Percentiles rank a stretch among this genome's conserved stretches.
Conservation (phyloP, 176 grass and related monocot genomes). For the Lolium rigidum region DNA sequence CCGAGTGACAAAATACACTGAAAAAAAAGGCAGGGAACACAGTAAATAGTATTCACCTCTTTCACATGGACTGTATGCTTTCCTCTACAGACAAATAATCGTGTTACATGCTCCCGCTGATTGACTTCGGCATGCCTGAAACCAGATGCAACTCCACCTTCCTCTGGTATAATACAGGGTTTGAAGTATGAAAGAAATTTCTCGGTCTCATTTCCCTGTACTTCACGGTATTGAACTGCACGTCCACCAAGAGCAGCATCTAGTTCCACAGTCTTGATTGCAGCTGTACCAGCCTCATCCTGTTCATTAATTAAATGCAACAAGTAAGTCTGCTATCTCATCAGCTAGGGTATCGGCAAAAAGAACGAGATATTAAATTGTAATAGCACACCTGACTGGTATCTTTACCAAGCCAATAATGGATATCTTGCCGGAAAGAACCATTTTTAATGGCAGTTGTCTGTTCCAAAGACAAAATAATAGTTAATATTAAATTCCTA, state of each 20-base stretch:
- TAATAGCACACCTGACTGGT: constrained; percentile 77
- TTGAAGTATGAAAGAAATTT: constrained; percentile 99
- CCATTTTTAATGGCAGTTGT: constrained; percentile 87
- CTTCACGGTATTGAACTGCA: constrained; percentile 96
- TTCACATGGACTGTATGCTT: constrained; percentile 99
- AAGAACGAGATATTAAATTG: constrained; percentile 22
- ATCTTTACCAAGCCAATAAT: constrained; percentile 99
- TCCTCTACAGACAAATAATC: constrained; percentile 96
- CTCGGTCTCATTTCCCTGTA: constrained; percentile 94
- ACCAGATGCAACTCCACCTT: constrained; percentile 88
- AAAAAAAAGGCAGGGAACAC: constrained; percentile 4
- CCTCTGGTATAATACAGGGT: constrained; percentile 96
- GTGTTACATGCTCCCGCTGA: constrained; percentile 67
- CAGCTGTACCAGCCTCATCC: constrained; percentile 96
- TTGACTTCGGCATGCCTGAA: constrained; percentile 84
- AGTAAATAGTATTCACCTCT: constrained; percentile 62
- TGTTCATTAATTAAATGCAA: constrained; percentile 54
- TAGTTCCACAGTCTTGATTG: constrained; percentile 93
- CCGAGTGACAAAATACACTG: constrained; percentile 11
- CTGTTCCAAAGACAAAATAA: constrained; percentile 54
- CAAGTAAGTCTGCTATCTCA: constrained; percentile 29
- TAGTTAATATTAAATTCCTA: constrained; percentile 15
- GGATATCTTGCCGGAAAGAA: constrained; percentile 87
- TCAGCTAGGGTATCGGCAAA: constrained; percentile 34
- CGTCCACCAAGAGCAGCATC: constrained; percentile 94